Evolutionary conservation across 2,329 filamentous ascomycete species (phyloP).

Genomic region (Phyllosticta paracitricarpa): DNA sequence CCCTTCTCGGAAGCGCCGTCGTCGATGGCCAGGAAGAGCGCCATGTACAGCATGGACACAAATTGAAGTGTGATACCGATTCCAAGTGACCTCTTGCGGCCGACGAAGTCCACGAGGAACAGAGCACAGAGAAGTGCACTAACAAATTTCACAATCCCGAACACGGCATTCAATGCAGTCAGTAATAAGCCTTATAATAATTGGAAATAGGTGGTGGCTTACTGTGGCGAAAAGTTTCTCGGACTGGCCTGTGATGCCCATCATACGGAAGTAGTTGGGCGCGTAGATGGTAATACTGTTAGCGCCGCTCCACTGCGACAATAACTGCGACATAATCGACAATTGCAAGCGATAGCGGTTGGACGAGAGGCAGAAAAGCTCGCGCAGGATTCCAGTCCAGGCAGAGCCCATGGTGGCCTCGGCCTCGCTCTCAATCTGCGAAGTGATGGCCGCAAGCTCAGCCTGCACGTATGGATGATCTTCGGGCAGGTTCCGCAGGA

Average conservation of each 20-base stretch:
- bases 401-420: conserved; percentile 59
- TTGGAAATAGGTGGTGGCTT: too few species aligned
- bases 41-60: conserved; percentile 46
- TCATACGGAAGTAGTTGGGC: conserved; percentile 59
- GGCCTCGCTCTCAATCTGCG: conserved; percentile 57
- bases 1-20: conserved; percentile 41
- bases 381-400: conserved; percentile 56
- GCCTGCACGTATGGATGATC: conserved; percentile 52
- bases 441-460: conserved; percentile 56
- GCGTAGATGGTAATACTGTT: conserved; percentile 70
- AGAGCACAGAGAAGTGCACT: conserved; percentile 60
- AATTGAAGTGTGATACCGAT: conserved; percentile 40
- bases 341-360: conserved; percentile 68
- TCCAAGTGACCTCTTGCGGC: conserved; percentile 51
- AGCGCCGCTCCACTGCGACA: conserved; percentile 65
- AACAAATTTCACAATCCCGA: conserved; percentile 64
- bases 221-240: conserved; percentile 60
- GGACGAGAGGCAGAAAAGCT: conserved; percentile 55
- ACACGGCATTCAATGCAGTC: conserved; percentile 42
- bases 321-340: conserved; percentile 56
- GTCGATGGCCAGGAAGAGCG: conserved; percentile 49
- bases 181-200: too few species aligned
- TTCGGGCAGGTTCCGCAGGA: conserved; percentile 48
- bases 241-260: conserved; percentile 58
- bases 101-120: conserved; percentile 71